phyloP scores from a whole-genome alignment of 768 basidiomycete genomes.

The Pisolithus albus region DNA sequence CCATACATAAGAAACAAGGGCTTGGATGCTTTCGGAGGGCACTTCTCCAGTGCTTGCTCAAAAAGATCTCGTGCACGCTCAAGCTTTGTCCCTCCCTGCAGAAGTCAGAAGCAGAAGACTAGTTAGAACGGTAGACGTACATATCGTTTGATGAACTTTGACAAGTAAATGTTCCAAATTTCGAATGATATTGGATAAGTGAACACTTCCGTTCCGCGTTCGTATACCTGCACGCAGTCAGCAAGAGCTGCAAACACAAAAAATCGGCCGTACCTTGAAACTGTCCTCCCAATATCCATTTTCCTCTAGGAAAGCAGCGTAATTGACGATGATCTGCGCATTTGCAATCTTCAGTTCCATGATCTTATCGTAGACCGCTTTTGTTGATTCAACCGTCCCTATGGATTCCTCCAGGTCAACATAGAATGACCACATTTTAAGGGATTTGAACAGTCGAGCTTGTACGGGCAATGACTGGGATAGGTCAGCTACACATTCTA shows the following conservation, averaged over 20 bases:
- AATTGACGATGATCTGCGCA: constrained; percentile 96
- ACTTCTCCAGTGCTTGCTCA: constrained; percentile 95
- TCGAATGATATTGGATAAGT: constrained; percentile 98
- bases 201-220: constrained; percentile 94
- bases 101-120: constrained; percentile 1
- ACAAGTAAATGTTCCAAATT: constrained; percentile 97
- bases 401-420: constrained; percentile 97
- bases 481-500: constrained; percentile 7
- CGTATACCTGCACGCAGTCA: constrained; percentile 62
- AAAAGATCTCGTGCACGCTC: constrained; percentile 97
- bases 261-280: constrained; percentile 66
- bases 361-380: constrained; percentile 93
- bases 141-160: constrained; percentile 95
- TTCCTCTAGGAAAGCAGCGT: constrained; percentile 93
- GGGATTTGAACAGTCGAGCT: constrained; percentile 88
- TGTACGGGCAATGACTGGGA: constrained; percentile 75
- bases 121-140: constrained; percentile 39
- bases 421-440: constrained; percentile 99
- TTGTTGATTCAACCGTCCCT: constrained; percentile 86
- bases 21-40: constrained; percentile 91
- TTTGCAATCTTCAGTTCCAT: constrained; percentile 95
- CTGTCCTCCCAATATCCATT: constrained; percentile 98
- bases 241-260: constrained; percentile 5
- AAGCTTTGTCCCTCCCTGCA: constrained; percentile 83
- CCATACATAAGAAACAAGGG: constrained; percentile 94